Evolutionary conservation across 805 yeast species (phyloP).

Genomic region (Zygoascus biomembranicola): DNA sequence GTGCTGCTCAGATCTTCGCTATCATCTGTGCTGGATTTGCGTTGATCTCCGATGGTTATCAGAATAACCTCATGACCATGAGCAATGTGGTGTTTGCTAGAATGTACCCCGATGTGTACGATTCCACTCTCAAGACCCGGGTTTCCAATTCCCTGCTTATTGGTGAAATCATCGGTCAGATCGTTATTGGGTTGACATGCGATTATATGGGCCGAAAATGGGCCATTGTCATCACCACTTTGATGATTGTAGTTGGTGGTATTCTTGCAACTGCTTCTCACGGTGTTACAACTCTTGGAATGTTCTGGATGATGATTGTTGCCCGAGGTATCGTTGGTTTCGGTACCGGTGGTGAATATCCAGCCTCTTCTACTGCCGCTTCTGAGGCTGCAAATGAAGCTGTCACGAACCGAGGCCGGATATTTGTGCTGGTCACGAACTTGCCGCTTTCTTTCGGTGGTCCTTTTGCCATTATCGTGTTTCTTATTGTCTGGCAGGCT

Average conservation of each 20-base stretch:
- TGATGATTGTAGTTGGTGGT: slow-evolving; percentile 55
- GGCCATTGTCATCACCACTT: slow-evolving; percentile 60
- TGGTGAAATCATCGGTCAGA: slow-evolving; percentile 65
- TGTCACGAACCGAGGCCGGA: slow-evolving; percentile 48
- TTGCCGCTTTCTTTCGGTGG: slow-evolving; percentile 70
- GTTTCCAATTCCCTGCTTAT: slow-evolving; percentile 64
- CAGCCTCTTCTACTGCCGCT: slow-evolving; percentile 59
- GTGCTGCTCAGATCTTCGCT: slow-evolving; percentile 23
- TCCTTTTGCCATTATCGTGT: slow-evolving; percentile 62
- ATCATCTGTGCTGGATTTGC: slow-evolving; percentile 68
- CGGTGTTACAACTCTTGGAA: slow-evolving; percentile 48
- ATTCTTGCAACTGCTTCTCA: slow-evolving; percentile 63
- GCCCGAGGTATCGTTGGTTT: slow-evolving; percentile 69
- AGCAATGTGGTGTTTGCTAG: slow-evolving; percentile 47
- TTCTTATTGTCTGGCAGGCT: slow-evolving; percentile 58
- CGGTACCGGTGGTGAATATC: slow-evolving; percentile 74
- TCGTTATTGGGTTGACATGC: slow-evolving; percentile 54
- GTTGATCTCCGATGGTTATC: slow-evolving; percentile 69
- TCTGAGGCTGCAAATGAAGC: slow-evolving; percentile 67
- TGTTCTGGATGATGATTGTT: slow-evolving; percentile 74
- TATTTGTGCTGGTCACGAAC: slow-evolving; percentile 59
- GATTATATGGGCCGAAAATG: slow-evolving; percentile 59
- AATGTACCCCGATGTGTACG: slow-evolving; percentile 38
- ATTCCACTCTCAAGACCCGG: slow-evolving; percentile 44
- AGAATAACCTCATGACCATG: slow-evolving; percentile 68